These are phyloP conservation scores for Populus alba DNA, from an alignment of 345 rosid species.

Conservation along the genomic window DNA sequence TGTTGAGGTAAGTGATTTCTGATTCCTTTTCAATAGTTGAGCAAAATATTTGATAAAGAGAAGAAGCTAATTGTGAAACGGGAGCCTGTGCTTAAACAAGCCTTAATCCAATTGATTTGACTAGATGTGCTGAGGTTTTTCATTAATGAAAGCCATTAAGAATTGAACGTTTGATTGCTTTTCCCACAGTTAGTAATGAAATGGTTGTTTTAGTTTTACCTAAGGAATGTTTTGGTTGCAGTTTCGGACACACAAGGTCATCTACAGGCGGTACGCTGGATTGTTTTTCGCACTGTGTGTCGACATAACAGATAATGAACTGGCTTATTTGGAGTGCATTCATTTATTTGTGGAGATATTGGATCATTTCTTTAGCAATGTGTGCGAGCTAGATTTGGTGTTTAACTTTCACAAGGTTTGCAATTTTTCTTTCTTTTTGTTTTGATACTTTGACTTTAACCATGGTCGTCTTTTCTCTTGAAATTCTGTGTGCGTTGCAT, in stretches of 20 bases:
- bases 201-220: background rate
- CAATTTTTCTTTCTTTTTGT: background rate
- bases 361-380: constrained; percentile 99
- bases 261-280: constrained; percentile 94
- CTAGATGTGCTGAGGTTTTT: background rate
- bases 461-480: background rate
- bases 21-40: background rate
- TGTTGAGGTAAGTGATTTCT: constrained; percentile 66
- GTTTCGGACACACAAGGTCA: constrained; percentile 94
- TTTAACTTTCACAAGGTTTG: constrained; percentile 93
- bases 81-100: background rate
- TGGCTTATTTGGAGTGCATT: constrained; percentile 90
- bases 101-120: background rate
- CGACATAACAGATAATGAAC: constrained; percentile 92
- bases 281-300: constrained; percentile 90
- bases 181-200: no score
- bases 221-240: constrained; percentile 28
- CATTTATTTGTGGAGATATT: constrained; percentile 94
- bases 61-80: background rate
- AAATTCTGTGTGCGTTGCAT: background rate
- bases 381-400: constrained; percentile 94
- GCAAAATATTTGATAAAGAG: background rate
- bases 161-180: background rate
- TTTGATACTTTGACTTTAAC: background rate
- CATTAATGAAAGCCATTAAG: background rate